Evolutionary conservation across 768 basidiomycete genomes (phyloP), one percentile per base, ranked within the genome.

Genomic region (Termitomyces sp.): DNA sequence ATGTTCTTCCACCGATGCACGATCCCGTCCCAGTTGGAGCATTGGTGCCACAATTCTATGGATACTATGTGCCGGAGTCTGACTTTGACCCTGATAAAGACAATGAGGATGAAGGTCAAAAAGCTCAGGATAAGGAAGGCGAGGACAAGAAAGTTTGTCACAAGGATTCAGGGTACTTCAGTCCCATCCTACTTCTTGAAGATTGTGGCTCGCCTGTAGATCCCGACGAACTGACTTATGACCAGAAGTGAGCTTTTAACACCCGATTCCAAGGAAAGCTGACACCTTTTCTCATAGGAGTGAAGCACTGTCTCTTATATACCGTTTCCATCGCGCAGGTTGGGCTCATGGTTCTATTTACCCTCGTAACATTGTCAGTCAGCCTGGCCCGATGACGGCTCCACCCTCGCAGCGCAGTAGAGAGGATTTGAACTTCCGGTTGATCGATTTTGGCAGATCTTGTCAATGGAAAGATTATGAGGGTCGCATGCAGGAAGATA

Each of bases 1-100:
- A 81, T 56, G 53, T 80, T 42, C 62, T 80, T 1, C 61, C 61
- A 14, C 79, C 80, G 1, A 58, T 82, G 6, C 68, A 68, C 35
- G 62, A 75, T 59, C 77, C 82, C 0, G 74, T 78, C 0, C 80
- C 82, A 2, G 70, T 80, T 4, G 70, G 73, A 8, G 76, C 86
- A 0, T 48, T 86, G 48, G 80, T 82, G 2, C 85, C 86, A 0
- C 83, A 85, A 65, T 87, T 80, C 67, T 87, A 83, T 61, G 85
- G 87, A 1, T 83, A 81, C 67, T 87, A 86, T 61, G 64, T 62
- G 5, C 70, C 70, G 7, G 40, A 42, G 40, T 42, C 14, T 1
- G 40, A 42, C 40, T 20, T 42, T 6, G n/a, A n/a, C n/a, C n/a
- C 20, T 14, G n/a, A 6, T 10, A 3, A 20, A n/a, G n/a, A 40